phyloP scores from a whole-genome alignment of 2,329 filamentous ascomycete species.

The Ceratocystis eucalypticola region DNA sequence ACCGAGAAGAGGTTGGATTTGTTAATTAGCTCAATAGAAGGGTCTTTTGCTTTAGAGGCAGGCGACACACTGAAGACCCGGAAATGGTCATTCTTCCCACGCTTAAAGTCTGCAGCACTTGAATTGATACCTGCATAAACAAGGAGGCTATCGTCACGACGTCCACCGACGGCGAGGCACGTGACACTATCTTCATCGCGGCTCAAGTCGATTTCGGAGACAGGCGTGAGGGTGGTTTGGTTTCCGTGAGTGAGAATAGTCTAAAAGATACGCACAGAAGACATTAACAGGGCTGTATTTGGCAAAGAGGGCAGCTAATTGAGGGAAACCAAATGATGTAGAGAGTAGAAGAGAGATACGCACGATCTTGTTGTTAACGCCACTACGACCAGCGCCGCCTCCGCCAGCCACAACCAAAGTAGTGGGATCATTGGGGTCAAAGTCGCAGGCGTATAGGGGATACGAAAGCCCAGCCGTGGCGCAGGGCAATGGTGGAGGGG shows the following conservation, averaged over 20 bases:
- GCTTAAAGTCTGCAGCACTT: slow-evolving; percentile 53
- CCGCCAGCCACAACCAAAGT: slow-evolving; percentile 75
- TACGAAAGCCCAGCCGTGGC: slow-evolving; percentile 61
- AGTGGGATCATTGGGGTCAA: slow-evolving; percentile 65
- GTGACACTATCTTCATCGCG: slow-evolving; percentile 81
- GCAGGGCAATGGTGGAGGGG: slow-evolving; percentile 30
- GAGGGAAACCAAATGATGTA: neutral
- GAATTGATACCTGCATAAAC: slow-evolving; percentile 76
- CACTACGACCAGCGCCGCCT: slow-evolving; percentile 67
- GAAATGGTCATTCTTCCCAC: slow-evolving; percentile 73
- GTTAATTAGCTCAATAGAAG: slow-evolving; percentile 33
- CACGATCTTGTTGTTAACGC: slow-evolving; percentile 78
- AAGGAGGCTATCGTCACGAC: slow-evolving; percentile 36
- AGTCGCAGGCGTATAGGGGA: slow-evolving; percentile 77
- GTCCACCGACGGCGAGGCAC: slow-evolving; percentile 58
- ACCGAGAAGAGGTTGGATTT: slow-evolving; percentile 41
- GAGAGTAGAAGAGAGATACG: slow-evolving; percentile 25
- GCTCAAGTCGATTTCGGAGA: slow-evolving; percentile 63
- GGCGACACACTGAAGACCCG: slow-evolving; percentile 52
- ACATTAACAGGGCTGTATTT: neutral
- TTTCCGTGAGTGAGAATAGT: slow-evolving; percentile 58
- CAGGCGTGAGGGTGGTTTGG: slow-evolving; percentile 48
- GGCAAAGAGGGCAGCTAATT: neutral
- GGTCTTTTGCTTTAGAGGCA: slow-evolving; percentile 22
- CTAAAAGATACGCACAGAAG: slow-evolving; percentile 28